These are phyloP conservation scores for Phytophthora melonis DNA, from an alignment of 352 stramenopile genomes.

Conservation along the genomic window DNA sequence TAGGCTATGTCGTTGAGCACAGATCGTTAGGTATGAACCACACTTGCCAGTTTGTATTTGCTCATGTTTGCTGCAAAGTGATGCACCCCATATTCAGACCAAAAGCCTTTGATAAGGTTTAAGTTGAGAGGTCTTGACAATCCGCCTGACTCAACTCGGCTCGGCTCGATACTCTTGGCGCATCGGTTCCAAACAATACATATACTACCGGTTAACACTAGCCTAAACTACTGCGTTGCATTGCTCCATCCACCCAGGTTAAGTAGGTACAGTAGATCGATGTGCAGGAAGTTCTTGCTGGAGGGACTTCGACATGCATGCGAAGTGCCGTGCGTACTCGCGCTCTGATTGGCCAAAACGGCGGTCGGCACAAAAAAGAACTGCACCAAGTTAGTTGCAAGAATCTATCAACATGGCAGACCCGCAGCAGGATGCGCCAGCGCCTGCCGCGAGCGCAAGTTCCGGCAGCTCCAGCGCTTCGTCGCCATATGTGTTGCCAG, in stretches of 20 bases:
- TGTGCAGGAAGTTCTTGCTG: conserved; percentile 5
- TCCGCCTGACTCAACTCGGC: background rate
- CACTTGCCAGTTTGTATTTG: background rate
- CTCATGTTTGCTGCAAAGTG: conserved; percentile 13
- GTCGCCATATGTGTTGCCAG: conserved; percentile 25
- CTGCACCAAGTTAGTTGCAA: background rate
- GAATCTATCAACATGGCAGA: conserved; percentile 34
- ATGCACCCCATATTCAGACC: conserved; percentile 2
- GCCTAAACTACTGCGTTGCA: background rate
- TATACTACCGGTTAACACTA: background rate
- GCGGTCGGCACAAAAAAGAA: conserved; percentile 31
- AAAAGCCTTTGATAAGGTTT: conserved; percentile 9
- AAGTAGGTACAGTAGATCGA: background rate
- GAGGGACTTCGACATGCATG: conserved; percentile 11
- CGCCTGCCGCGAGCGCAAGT: background rate
- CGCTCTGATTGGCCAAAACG: conserved; percentile 29
- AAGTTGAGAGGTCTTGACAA: conserved; percentile 17
- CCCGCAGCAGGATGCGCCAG: conserved; percentile 20
- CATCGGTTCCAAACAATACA: background rate
- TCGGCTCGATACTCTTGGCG: background rate
- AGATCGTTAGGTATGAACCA: conserved; percentile 35
- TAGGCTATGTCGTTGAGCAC: conserved; percentile 37
- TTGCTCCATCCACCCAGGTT: too few relatives aligned
- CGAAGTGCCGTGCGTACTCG: conserved; percentile 2
- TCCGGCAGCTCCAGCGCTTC: conserved; percentile 12